phyloP scores from a whole-genome alignment of 768 basidiomycete species.

The Boletus vermiculosoides region DNA sequence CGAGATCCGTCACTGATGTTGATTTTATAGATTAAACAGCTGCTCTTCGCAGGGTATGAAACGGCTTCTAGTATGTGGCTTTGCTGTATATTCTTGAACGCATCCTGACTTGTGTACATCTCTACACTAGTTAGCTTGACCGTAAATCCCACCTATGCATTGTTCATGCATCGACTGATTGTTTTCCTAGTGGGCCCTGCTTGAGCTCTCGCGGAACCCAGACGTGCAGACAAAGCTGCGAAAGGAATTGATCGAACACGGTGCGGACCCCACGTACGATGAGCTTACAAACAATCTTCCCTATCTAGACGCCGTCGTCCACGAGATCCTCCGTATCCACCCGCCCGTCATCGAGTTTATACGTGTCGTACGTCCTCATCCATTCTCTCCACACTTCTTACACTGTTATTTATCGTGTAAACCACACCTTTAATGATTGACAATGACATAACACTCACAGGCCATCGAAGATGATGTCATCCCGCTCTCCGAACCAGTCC shows the following conservation, averaged over 20 bases:
- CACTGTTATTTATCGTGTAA: too few species aligned
- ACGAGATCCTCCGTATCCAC: too few species aligned
- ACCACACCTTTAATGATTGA: neutral
- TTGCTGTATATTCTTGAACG: too few species aligned
- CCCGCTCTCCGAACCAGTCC: constrained; percentile 39
- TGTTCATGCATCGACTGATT: too few species aligned
- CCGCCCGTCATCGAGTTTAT: too few species aligned
- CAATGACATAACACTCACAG: constrained; percentile 21
- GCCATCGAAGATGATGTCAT: constrained; percentile 54
- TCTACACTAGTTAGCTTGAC: too few species aligned
- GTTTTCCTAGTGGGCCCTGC: constrained; percentile 22
- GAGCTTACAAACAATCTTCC: constrained; percentile 49
- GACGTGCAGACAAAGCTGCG: constrained; percentile 49
- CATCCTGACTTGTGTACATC: too few species aligned
- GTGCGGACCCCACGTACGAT: constrained; percentile 52
- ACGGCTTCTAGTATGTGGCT: constrained; percentile 14
- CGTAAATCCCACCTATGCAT: too few species aligned
- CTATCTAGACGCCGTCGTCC: constrained; percentile 41
- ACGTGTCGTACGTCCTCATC: too few species aligned
- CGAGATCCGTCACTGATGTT: too few species aligned
- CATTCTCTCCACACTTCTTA: too few species aligned
- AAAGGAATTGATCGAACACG: constrained; percentile 46
- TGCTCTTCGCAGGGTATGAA: constrained; percentile 24
- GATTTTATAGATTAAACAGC: constrained; percentile 15
- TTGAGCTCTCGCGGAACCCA: constrained; percentile 48